These are phyloP conservation scores for Phaeotremella fagi DNA, from an alignment of 768 basidiomycete species.

Conservation along the genomic window DNA sequence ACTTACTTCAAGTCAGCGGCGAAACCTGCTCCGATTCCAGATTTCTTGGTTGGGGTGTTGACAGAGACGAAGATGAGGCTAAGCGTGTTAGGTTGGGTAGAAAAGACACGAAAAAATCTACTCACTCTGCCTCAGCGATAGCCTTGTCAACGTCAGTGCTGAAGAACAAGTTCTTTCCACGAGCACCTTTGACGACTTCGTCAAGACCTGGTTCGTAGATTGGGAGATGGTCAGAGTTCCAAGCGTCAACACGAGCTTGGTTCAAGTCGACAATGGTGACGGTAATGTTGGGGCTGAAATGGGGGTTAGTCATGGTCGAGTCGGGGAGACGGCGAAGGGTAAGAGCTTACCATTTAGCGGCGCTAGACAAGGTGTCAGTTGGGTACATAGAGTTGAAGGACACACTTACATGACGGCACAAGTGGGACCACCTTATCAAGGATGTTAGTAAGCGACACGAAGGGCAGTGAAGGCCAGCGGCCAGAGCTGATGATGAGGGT, in stretches of 20 bases:
- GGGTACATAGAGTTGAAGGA: too few species aligned
- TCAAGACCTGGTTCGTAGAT: slow-evolving; percentile 98
- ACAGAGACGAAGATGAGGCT: slow-evolving; percentile 92
- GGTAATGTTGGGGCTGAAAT: slow-evolving; percentile 63
- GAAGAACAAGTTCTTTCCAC: slow-evolving; percentile 96
- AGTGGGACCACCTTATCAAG: slow-evolving; percentile 73
- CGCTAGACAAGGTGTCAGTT: slow-evolving; percentile 49
- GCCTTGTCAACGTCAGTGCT: slow-evolving; percentile 88
- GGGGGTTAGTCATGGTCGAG: not conserved
- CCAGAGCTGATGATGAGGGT: slow-evolving; percentile 15
- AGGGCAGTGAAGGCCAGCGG: not conserved
- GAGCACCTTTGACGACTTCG: slow-evolving; percentile 77
- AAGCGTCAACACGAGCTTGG: slow-evolving; percentile 86
- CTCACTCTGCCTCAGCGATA: slow-evolving; percentile 79
- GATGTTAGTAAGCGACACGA: not conserved
- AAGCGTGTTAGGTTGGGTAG: not conserved
- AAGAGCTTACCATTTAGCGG: slow-evolving; percentile 63
- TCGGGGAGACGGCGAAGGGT: not conserved
- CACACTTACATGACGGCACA: slow-evolving; percentile 70
- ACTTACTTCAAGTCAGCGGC: slow-evolving; percentile 96
- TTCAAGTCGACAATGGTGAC: slow-evolving; percentile 99
- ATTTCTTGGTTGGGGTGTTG: slow-evolving; percentile 98
- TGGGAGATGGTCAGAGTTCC: slow-evolving; percentile 83
- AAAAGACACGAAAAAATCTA: slow-evolving; percentile 2
- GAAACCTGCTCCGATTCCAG: slow-evolving; percentile 93